Base-by-base conservation (phyloP, 1,284 basidiomycete species). In the Ganoderma meredithae region DNA sequence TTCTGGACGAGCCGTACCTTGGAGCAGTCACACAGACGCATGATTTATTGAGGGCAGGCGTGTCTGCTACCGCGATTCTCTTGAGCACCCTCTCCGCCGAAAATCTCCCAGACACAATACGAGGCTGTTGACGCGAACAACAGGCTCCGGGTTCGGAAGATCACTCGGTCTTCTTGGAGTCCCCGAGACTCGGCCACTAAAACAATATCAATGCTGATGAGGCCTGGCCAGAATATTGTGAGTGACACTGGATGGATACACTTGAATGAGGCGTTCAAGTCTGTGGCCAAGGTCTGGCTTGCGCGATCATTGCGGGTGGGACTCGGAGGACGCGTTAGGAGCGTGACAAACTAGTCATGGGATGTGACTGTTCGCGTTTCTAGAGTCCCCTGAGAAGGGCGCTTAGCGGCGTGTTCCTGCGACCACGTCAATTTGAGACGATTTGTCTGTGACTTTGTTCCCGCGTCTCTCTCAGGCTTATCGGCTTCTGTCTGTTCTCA, bases 351-450 rank as follows among this genome's bases (percentile, higher is more conserved):
- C 1, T n/a, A 9, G n/a, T 65, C 70, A 71, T 62, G 70, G 65
- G 70, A 58, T 22, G 70, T 71, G 70, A 71, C 70, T 59, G 60
- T 25, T 63, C 70, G 70, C 61, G 70, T 71, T 59, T 60, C 19
- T 55, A 27, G 27, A 33, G 31, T 33, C 4, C 3, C 9, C n/a
- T 9, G 47, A 22, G 47, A 12, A 33, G 36, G 36, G 36, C 36
- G 36, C 36, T 55, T 17, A 13, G 31, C 15, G 27, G 52, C 1
- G 33, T 8, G 52, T 55, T 25, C 15, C 25, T 17, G 15, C 31
- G 52, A 10, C 36, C 10, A 10, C 17, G 15, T 55, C 25, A 27
- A 33, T 55, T 31, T 33, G 27, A 15, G 3, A 10, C 13, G 27
- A 19, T 19, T 31, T 17, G n/a, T 31, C 22, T 55, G 52, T 19